phyloP scores from a whole-genome alignment of 1,139 yeast genomes.

The Waltiozyma solani region DNA sequence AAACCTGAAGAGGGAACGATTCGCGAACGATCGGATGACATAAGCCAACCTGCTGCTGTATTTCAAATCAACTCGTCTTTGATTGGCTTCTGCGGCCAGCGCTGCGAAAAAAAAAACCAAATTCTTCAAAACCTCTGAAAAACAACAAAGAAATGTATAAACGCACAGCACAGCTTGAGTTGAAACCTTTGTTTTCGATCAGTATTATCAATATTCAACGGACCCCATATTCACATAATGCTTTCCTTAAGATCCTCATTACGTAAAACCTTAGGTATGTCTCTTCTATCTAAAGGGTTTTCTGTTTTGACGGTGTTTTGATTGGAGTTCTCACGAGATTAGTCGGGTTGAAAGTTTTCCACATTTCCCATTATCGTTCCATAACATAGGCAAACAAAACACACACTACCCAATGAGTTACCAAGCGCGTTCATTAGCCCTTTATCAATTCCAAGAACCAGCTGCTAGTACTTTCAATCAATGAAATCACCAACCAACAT shows the following conservation, averaged over 20 bases:
- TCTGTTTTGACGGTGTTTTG: neutral
- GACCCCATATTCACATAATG: constrained; percentile 9
- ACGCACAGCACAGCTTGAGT: neutral
- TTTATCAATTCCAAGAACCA: too few relatives aligned
- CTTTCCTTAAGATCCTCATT: constrained; percentile 43
- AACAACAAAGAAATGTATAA: neutral
- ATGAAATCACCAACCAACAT: too few relatives aligned
- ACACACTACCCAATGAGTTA: too few relatives aligned
- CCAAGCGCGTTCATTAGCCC: too few relatives aligned
- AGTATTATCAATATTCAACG: neutral
- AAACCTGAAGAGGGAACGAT: neutral
- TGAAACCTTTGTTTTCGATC: neutral
- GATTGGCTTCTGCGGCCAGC: constrained; percentile 14
- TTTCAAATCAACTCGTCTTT: constrained; percentile 16
- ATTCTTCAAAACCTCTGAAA: neutral
- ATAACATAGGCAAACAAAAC: too few relatives aligned
- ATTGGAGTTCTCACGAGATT: too few relatives aligned
- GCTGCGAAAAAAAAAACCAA: constrained; percentile 2
- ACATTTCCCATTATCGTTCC: too few relatives aligned
- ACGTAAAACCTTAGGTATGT: constrained; percentile 29
- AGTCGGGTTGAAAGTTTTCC: too few relatives aligned
- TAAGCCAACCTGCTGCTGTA: constrained; percentile 4
- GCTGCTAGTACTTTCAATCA: too few relatives aligned
- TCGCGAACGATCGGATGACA: neutral
- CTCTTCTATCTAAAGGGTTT: neutral